Evolutionary conservation across 495 filamentous ascomycete genomes (phyloP).

Genomic region (Neurospora sublineolata): DNA sequence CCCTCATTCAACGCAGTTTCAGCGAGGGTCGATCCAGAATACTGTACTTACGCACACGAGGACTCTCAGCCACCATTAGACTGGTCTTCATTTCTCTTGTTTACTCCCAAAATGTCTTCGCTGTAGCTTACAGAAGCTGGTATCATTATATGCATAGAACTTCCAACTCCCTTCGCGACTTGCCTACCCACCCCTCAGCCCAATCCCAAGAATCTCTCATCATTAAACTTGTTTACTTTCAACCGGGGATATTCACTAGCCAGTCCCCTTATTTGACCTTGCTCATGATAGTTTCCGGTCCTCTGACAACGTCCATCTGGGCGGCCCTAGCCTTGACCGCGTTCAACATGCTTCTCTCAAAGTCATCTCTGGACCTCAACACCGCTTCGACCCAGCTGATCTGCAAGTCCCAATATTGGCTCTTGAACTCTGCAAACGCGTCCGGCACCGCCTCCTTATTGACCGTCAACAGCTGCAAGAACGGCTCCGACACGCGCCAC

Average conservation of each 20-base stretch:
- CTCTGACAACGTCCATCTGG: constrained; percentile 66
- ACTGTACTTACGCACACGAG: no score
- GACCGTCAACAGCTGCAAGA: constrained; percentile 59
- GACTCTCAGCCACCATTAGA: neutral
- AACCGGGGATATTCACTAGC: neutral
- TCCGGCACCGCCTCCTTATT: constrained; percentile 64
- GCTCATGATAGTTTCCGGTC: constrained; percentile 80
- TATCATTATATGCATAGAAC: neutral
- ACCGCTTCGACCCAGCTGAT: constrained; percentile 95
- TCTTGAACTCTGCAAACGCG: constrained; percentile 75
- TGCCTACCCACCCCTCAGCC: no score
- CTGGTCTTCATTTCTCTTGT: neutral
- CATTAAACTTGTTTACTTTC: neutral
- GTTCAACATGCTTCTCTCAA: constrained; percentile 80
- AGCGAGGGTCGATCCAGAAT: no score
- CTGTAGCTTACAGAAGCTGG: neutral
- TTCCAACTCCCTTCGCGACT: neutral
- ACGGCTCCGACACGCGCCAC: constrained; percentile 78
- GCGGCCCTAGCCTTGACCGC: constrained; percentile 76
- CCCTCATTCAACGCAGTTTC: no score
- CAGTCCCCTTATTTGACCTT: constrained; percentile 56
- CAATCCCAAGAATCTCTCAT: neutral
- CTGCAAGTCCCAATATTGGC: constrained; percentile 85
- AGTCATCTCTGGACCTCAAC: constrained; percentile 77
- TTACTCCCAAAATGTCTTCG: neutral